These are phyloP conservation scores for Lophiotrema nucula DNA, from an alignment of 495 filamentous ascomycete species.

Conservation along the genomic window DNA sequence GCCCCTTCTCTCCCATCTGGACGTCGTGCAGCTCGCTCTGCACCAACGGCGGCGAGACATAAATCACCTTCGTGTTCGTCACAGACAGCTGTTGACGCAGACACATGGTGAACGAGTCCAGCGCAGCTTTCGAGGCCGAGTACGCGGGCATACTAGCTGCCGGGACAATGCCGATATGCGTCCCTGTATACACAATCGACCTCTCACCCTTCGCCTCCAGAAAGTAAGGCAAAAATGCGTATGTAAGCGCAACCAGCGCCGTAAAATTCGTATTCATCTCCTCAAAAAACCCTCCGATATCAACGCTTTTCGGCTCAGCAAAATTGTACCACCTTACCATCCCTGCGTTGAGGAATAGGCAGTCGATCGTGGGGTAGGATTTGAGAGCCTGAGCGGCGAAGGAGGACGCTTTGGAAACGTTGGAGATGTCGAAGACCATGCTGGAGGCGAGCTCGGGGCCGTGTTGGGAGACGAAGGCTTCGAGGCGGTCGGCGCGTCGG, in stretches of 20 bases:
- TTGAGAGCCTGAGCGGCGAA: slow-evolving; percentile 10
- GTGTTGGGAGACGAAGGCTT: slow-evolving; percentile 21
- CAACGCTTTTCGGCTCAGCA: slow-evolving; percentile 11
- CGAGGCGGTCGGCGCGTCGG: slow-evolving; percentile 25
- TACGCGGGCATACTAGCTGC: slow-evolving; percentile 44
- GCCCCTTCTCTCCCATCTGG: slow-evolving; percentile 1
- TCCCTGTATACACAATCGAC: slow-evolving; percentile 37
- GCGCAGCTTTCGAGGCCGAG: slow-evolving; percentile 47
- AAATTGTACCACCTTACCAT: slow-evolving; percentile 16
- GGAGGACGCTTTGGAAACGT: slow-evolving; percentile 6
- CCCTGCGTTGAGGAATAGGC: slow-evolving; percentile 35
- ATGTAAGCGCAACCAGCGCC: slow-evolving; percentile 23
- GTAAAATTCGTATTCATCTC: slow-evolving; percentile 32
- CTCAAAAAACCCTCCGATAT: slow-evolving; percentile 8
- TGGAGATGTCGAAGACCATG: slow-evolving; percentile 15
- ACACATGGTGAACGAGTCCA: slow-evolving; percentile 44
- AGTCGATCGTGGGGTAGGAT: slow-evolving; percentile 25
- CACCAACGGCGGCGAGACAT: slow-evolving; percentile 4
- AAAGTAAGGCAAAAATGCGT: slow-evolving; percentile 31
- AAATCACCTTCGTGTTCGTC: not conserved
- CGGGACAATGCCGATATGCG: slow-evolving; percentile 47
- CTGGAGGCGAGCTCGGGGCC: slow-evolving; percentile 11
- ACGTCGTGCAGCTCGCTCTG: slow-evolving; percentile 20
- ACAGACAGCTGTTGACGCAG: slow-evolving; percentile 9
- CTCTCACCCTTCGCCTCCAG: not conserved